Conservation (phyloP, 495 filamentous ascomycete genomes). For the Aspergillus nanangensis region DNA sequence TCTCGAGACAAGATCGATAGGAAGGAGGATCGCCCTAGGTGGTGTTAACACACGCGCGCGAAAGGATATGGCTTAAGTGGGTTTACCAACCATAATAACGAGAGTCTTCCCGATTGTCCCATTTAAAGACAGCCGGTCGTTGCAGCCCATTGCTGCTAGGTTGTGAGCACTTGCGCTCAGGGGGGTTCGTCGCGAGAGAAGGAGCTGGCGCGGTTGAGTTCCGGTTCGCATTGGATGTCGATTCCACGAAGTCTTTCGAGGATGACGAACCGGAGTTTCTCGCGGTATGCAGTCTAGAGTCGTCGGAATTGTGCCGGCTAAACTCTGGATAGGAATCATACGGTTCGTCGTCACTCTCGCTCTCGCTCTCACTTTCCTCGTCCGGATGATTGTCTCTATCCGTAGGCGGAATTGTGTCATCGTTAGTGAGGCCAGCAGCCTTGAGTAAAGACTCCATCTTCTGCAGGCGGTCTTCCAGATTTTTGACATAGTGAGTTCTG, state of each 20-base stretch:
- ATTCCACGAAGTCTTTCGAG: too few species aligned
- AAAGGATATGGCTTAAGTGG: not conserved
- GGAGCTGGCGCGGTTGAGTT: not conserved
- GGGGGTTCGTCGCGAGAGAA: not conserved
- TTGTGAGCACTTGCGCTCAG: conserved; percentile 14
- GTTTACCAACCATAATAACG: conserved; percentile 77
- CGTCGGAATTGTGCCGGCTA: conserved; percentile 1
- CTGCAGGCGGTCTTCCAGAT: conserved; percentile 81
- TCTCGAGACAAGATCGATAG: conserved; percentile 94
- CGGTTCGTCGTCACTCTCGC: conserved; percentile 48
- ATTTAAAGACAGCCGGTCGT: conserved; percentile 43
- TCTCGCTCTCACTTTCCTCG: not conserved
- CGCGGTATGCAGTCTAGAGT: not conserved
- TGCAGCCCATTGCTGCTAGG: conserved; percentile 40
- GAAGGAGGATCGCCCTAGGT: conserved; percentile 78
- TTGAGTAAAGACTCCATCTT: conserved; percentile 83
- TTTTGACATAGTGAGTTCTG: conserved; percentile 89
- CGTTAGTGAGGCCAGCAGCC: conserved; percentile 75
- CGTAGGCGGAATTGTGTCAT: conserved; percentile 62
- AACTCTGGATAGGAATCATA: not conserved
- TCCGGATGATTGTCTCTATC: conserved; percentile 3
- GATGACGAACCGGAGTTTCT: conserved; percentile 1
- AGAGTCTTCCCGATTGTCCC: conserved; percentile 81
- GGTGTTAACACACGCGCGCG: conserved; percentile 10
- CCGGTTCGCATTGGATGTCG: not conserved